Conservation (phyloP, 176 grass and related monocot genomes). For the Rhynchospora breviuscula region DNA sequence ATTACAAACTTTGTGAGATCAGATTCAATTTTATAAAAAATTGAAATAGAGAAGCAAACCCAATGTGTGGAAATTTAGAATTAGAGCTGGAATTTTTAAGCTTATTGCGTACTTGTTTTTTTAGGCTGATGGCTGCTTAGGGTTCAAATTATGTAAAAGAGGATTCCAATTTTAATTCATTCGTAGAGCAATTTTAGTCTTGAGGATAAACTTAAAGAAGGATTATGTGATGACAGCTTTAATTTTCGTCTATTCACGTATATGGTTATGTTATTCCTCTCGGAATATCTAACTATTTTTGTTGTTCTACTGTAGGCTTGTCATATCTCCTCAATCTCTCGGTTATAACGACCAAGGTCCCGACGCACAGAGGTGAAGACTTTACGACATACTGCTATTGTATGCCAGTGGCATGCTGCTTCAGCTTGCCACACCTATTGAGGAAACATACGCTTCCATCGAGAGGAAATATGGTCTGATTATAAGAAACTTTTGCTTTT, state of each 20-base stretch:
- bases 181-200: neutral
- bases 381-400: no score
- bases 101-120: no score
- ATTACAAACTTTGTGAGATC: no score
- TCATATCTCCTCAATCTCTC: no score
- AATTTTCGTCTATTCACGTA: neutral
- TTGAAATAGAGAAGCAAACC: neutral
- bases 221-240: neutral
- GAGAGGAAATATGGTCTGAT: no score
- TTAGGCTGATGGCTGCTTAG: neutral
- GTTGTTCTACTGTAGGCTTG: constrained; percentile 34
- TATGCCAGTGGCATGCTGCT: no score
- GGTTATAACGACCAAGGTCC: no score
- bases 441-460: no score
- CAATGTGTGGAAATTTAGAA: neutral
- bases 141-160: neutral
- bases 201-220: neutral
- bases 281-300: neutral
- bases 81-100: no score
- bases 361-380: no score
- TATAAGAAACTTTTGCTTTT: no score
- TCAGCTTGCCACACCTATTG: no score
- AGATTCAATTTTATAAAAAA: neutral
- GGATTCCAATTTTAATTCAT: neutral
- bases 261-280: neutral